A percentile compares a stretch with the other conserved stretches of the same genome.
These are phyloP conservation scores for Pestalotiopsis sp. DNA, from an alignment of 2,329 filamentous ascomycete genomes.

Conservation along the genomic window DNA sequence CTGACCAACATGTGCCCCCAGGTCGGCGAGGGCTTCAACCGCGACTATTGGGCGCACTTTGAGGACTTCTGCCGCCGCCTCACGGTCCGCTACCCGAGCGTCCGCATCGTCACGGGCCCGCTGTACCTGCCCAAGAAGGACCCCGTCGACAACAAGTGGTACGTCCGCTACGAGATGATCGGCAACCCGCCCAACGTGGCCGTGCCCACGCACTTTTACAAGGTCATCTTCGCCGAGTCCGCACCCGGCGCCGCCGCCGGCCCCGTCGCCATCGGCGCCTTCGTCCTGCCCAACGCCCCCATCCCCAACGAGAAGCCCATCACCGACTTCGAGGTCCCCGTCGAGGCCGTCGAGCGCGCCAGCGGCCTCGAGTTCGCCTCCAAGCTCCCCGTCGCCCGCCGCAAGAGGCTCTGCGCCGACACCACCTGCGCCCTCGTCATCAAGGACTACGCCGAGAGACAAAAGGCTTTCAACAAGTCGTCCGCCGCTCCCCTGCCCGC, in stretches of 20 bases:
- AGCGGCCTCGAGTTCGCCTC: constrained; percentile 88
- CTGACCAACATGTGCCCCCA: constrained; percentile 98
- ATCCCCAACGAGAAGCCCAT: constrained; percentile 89
- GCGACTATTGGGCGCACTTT: constrained; percentile 99
- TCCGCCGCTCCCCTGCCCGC: constrained; percentile 10
- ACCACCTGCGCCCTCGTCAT: constrained; percentile 81
- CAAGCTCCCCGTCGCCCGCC: constrained; percentile 71
- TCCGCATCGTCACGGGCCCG: constrained; percentile 90
- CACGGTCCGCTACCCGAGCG: constrained; percentile 77
- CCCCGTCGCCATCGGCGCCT: constrained; percentile 86
- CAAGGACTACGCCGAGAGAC: constrained; percentile 69
- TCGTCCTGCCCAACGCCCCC: constrained; percentile 87
- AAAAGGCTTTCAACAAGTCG: constrained; percentile 56
- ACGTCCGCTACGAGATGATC: constrained; percentile 93
- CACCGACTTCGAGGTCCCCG: constrained; percentile 88
- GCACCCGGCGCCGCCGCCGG: constrained; percentile 57
- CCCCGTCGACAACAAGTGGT: constrained; percentile 85
- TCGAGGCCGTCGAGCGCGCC: constrained; percentile 90
- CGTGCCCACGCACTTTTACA: constrained; percentile 98
- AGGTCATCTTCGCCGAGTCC: constrained; percentile 96
- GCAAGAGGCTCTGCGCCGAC: constrained; percentile 82
- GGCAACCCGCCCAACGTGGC: constrained; percentile 90
- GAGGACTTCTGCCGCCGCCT: constrained; percentile 94
- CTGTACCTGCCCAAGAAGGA: constrained; percentile 88
- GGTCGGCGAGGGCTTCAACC: constrained; percentile 96